A percentile compares a stretch with the other conserved stretches of the same genome.
Conservation (phyloP, 306 rosid genomes). For the Mimosa bimucronata region DNA sequence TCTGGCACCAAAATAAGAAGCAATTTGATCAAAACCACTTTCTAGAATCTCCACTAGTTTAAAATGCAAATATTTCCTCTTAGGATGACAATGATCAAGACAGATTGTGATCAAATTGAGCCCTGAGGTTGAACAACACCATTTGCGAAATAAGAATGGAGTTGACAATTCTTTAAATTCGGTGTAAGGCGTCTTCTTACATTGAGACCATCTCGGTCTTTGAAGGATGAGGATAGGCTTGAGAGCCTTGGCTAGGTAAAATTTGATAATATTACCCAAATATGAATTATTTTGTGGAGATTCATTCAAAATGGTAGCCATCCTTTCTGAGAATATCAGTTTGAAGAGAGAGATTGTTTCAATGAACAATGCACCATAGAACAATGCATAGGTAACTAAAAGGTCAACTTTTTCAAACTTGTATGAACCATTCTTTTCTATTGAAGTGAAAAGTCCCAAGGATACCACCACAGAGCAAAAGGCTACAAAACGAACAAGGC, state of each 20-base stretch:
- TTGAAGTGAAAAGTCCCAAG: neutral
- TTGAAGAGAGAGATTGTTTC: constrained; percentile 36
- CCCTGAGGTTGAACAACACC: constrained; percentile 33
- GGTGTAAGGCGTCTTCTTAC: constrained; percentile 6
- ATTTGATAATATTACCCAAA: neutral
- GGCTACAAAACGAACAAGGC: constrained; percentile 4
- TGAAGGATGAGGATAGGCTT: neutral
- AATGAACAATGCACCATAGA: constrained; percentile 3
- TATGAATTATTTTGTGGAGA: neutral
- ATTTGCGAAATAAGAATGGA: constrained; percentile 27
- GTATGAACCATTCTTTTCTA: neutral
- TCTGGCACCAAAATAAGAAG: neutral
- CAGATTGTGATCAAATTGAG: too few relatives aligned
- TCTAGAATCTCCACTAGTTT: neutral
- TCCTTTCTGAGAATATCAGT: constrained; percentile 33
- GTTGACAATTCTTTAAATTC: neutral
- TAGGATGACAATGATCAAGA: neutral
- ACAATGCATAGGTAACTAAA: constrained; percentile 28
- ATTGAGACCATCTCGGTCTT: neutral
- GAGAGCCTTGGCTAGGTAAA: neutral
- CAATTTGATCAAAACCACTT: neutral
- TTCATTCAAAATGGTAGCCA: neutral
- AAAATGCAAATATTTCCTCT: neutral
- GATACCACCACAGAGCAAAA: neutral
- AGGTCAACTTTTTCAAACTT: constrained; percentile 28